Conservation (phyloP, 805 yeast species). For the Maudiozyma pseudohumilis region DNA sequence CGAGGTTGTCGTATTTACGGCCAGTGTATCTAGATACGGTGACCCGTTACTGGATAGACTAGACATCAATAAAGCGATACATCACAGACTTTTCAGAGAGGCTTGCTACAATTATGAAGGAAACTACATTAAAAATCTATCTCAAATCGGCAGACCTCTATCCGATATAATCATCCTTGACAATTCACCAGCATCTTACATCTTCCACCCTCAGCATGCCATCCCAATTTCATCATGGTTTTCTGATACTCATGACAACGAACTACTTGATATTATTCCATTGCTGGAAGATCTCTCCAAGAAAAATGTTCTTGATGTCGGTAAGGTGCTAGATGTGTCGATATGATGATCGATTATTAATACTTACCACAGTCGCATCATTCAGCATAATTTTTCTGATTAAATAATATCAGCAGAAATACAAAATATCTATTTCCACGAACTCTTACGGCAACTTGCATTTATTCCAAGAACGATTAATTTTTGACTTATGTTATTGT, state of each 20-base stretch:
- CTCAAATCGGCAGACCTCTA: slow-evolving; percentile 90
- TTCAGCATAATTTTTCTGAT: no score
- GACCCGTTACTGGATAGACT: slow-evolving; percentile 87
- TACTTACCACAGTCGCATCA: no score
- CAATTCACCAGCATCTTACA: slow-evolving; percentile 96
- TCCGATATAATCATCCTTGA: slow-evolving; percentile 81
- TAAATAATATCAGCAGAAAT: no score
- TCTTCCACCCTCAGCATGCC: slow-evolving; percentile 96
- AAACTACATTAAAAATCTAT: slow-evolving; percentile 84
- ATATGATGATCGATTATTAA: no score
- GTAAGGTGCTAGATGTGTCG: slow-evolving; percentile 71
- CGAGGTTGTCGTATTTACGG: slow-evolving; percentile 96
- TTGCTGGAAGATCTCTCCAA: slow-evolving; percentile 76
- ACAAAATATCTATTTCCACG: no score
- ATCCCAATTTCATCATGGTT: slow-evolving; percentile 97
- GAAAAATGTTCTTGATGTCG: slow-evolving; percentile 70
- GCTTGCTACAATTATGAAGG: slow-evolving; percentile 91
- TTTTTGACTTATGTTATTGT: no score
- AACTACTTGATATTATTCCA: slow-evolving; percentile 82
- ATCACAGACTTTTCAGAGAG: slow-evolving; percentile 89
- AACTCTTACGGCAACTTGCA: no score
- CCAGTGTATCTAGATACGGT: slow-evolving; percentile 90
- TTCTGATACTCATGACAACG: slow-evolving; percentile 95
- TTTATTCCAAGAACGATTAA: no score
- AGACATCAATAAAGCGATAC: slow-evolving; percentile 65